A percentile compares a stretch with the other conserved stretches of the same genome.
Conservation (phyloP, 2,329 filamentous ascomycete species). For the Bipolaris zeicola region DNA sequence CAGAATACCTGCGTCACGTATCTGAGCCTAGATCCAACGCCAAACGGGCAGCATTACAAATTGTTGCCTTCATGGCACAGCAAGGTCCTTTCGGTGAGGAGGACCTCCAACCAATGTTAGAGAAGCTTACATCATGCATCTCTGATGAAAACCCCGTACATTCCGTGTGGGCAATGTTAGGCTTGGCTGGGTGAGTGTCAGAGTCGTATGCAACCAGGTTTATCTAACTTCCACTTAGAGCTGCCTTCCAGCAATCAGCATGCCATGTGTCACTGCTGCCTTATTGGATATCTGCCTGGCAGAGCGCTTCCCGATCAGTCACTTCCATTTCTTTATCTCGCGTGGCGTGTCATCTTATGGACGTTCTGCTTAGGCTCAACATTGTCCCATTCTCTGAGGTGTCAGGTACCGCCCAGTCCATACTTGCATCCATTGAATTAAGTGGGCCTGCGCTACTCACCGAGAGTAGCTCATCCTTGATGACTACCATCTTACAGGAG, state of each 20-base stretch:
- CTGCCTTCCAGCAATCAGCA: conserved; percentile 38
- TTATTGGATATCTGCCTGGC: conserved; percentile 77
- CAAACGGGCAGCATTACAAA: conserved; percentile 60
- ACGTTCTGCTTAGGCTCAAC: conserved; percentile 67
- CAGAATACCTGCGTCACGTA: conserved; percentile 50
- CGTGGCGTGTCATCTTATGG: conserved; percentile 75
- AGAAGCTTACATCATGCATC: conserved; percentile 63
- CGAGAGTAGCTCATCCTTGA: conserved; percentile 78
- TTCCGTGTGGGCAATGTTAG: conserved; percentile 83
- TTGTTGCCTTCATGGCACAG: conserved; percentile 57
- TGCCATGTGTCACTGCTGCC: conserved; percentile 44
- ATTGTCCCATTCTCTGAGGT: conserved; percentile 72
- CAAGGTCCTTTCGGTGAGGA: conserved; percentile 51
- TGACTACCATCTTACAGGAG: conserved; percentile 70
- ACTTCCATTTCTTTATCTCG: conserved; percentile 74
- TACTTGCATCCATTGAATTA: conserved; percentile 77
- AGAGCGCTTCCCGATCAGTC: conserved; percentile 71
- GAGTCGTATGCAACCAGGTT: not conserved
- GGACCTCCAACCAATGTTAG: conserved; percentile 62
- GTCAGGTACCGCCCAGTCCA: conserved; percentile 71
- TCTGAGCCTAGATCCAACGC: conserved; percentile 42
- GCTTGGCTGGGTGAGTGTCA: conserved; percentile 71
- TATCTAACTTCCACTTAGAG: conserved; percentile 22
- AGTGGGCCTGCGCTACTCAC: conserved; percentile 78
- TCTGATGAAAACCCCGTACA: conserved; percentile 68